Evolutionary conservation across 2,329 filamentous ascomycete genomes (phyloP).

Genomic region (Monosporascus sp.): DNA sequence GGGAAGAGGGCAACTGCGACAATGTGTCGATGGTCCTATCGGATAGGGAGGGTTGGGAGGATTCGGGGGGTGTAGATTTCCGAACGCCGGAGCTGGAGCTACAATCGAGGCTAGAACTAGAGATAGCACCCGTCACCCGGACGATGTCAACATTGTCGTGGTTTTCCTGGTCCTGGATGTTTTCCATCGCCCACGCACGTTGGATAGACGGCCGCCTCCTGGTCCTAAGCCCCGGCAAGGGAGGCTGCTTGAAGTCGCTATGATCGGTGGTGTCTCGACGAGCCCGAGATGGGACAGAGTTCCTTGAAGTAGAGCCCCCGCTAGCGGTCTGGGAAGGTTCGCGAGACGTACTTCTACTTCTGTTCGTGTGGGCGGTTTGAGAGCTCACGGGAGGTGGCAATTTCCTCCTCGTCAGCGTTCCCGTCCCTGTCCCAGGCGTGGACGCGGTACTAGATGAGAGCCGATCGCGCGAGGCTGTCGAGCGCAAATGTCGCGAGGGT

Average conservation of each 20-base stretch:
- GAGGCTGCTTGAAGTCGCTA: not conserved
- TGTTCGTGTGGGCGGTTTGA: not conserved
- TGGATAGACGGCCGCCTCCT: not conserved
- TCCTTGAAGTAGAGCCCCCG: not conserved
- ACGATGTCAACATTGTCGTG: not conserved
- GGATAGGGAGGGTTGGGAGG: slow-evolving; percentile 54
- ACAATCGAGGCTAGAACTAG: not conserved
- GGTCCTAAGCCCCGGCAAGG: not conserved
- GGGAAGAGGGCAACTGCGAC: slow-evolving; percentile 71
- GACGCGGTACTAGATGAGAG: not conserved
- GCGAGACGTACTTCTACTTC: not conserved
- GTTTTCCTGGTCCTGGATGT: too few species aligned
- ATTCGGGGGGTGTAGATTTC: slow-evolving; percentile 3
- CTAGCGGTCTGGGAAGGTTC: not conserved
- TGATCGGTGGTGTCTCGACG: not conserved
- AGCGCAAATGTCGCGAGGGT: not conserved
- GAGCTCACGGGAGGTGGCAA: not conserved
- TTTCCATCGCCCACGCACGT: not conserved
- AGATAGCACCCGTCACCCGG: too few species aligned
- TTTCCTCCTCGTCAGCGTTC: not conserved
- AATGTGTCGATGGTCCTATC: slow-evolving; percentile 86
- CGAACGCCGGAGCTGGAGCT: slow-evolving; percentile 1
- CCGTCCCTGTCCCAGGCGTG: not conserved
- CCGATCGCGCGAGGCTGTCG: not conserved
- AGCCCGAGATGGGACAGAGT: not conserved